These are phyloP conservation scores for Diplodia sapinea DNA, from an alignment of 2,329 filamentous ascomycete species.

Conservation along the genomic window DNA sequence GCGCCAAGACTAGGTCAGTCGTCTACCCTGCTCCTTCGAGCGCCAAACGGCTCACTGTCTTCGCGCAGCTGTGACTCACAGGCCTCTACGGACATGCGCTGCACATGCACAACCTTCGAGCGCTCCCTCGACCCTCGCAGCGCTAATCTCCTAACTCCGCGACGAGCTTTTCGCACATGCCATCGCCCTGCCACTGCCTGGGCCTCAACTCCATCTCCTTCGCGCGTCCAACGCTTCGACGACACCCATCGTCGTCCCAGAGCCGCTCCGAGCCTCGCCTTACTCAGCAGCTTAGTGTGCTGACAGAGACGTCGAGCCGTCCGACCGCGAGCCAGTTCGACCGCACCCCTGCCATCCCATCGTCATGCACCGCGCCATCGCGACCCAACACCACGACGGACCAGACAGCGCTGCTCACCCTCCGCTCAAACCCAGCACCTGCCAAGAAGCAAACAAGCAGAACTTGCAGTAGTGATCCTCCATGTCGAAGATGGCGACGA, in stretches of 20 bases:
- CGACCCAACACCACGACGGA: not conserved
- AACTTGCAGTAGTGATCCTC: too few species aligned
- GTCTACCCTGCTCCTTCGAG: conserved; percentile 15
- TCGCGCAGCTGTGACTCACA: conserved; percentile 15
- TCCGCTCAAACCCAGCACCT: too few species aligned
- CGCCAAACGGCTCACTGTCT: conserved; percentile 10
- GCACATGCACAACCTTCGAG: conserved; percentile 7
- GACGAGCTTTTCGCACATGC: conserved; percentile 20
- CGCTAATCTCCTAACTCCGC: conserved; percentile 28
- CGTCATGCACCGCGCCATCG: not conserved
- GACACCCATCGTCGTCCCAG: not conserved
- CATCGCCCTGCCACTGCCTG: not conserved
- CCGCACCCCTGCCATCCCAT: conserved; percentile 17
- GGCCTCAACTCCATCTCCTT: not conserved
- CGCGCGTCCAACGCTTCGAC: not conserved
- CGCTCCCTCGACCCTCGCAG: not conserved
- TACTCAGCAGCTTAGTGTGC: conserved; percentile 22
- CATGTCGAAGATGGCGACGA: not conserved
- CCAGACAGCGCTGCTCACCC: not conserved
- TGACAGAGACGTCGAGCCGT: conserved; percentile 11
- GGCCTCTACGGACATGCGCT: conserved; percentile 12
- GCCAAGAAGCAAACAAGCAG: too few species aligned
- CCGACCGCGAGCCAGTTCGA: not conserved
- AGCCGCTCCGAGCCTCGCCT: conserved; percentile 8
- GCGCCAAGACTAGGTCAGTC: conserved; percentile 26